Conservation (phyloP, 441 rosid genomes). For the Mallotus japonicus region DNA sequence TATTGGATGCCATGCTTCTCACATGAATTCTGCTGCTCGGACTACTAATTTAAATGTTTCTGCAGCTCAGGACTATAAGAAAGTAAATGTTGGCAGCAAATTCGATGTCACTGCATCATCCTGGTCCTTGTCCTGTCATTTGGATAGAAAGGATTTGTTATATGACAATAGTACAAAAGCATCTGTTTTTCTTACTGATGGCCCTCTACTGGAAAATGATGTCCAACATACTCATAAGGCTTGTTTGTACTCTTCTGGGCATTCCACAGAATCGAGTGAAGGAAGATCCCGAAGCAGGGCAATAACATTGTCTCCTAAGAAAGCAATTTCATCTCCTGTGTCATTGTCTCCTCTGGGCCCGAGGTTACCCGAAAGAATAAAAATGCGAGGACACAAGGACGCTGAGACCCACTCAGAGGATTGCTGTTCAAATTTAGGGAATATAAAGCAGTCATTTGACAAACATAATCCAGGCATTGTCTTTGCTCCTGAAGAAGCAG, state of each 20-base stretch:
- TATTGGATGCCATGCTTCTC: slow-evolving; percentile 47
- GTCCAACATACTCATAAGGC: slow-evolving; percentile 27
- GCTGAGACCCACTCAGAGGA: slow-evolving; percentile 35
- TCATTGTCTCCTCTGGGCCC: slow-evolving; percentile 92
- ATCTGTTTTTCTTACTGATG: slow-evolving; percentile 63
- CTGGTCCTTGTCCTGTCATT: slow-evolving; percentile 45
- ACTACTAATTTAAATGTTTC: slow-evolving; percentile 32
- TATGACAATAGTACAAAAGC: slow-evolving; percentile 35
- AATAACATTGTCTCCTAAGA: slow-evolving; percentile 43
- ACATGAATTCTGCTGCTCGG: slow-evolving; percentile 31
- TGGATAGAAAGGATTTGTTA: slow-evolving; percentile 40
- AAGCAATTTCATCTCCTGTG: slow-evolving; percentile 47
- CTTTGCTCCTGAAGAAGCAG: slow-evolving; percentile 40
- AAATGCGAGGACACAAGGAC: slow-evolving; percentile 39
- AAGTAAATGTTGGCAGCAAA: slow-evolving; percentile 55
- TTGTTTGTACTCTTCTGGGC: slow-evolving; percentile 38
- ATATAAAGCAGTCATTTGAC: slow-evolving; percentile 41
- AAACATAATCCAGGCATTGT: slow-evolving; percentile 33
- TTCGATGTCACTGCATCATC: slow-evolving; percentile 36
- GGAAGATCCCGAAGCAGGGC: slow-evolving; percentile 41
- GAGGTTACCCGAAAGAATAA: slow-evolving; percentile 55
- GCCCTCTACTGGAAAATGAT: slow-evolving; percentile 59
- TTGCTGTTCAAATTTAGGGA: slow-evolving; percentile 35
- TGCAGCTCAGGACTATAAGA: slow-evolving; percentile 50
- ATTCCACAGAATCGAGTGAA: slow-evolving; percentile 35